Evolutionary conservation across 2,329 filamentous ascomycete genomes (phyloP).

Genomic region (Blastomyces silverae): DNA sequence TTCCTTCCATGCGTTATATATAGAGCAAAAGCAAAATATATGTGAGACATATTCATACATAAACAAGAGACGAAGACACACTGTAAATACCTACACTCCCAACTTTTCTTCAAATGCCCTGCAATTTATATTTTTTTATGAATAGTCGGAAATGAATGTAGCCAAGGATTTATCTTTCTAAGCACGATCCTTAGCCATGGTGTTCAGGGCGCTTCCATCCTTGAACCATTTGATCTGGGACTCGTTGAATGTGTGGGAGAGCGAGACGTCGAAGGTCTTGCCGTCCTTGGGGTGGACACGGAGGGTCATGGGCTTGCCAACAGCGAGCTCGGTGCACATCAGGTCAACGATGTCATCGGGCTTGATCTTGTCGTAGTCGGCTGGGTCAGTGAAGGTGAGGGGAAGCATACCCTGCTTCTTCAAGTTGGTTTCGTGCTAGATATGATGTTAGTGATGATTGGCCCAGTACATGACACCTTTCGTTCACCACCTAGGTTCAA

Average conservation of each 20-base stretch:
- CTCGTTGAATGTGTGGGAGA: conserved; percentile 96
- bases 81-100: neutral
- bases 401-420: conserved; percentile 99
- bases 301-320: conserved; percentile 89
- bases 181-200: conserved; percentile 70
- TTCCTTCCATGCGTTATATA: neutral
- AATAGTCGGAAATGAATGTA: neutral
- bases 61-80: conserved; percentile 7
- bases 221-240: conserved; percentile 99
- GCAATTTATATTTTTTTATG: conserved; percentile 2
- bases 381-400: conserved; percentile 86
- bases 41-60: conserved; percentile 10
- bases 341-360: conserved; percentile 90
- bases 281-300: conserved; percentile 87
- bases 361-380: conserved; percentile 95
- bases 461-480: neutral
- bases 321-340: conserved; percentile 77
- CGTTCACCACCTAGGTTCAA: neutral
- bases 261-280: conserved; percentile 68
- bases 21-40: neutral
- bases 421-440: conserved; percentile 92
- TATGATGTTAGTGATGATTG: conserved; percentile 19
- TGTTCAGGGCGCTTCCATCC: conserved; percentile 95
- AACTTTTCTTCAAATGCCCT: neutral
- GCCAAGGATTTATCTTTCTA: neutral